Evolutionary conservation across 371 early-diverging fungal species (phyloP), one percentile per base, ranked within the genome.

Genomic region (Apophysomyces sp.): DNA sequence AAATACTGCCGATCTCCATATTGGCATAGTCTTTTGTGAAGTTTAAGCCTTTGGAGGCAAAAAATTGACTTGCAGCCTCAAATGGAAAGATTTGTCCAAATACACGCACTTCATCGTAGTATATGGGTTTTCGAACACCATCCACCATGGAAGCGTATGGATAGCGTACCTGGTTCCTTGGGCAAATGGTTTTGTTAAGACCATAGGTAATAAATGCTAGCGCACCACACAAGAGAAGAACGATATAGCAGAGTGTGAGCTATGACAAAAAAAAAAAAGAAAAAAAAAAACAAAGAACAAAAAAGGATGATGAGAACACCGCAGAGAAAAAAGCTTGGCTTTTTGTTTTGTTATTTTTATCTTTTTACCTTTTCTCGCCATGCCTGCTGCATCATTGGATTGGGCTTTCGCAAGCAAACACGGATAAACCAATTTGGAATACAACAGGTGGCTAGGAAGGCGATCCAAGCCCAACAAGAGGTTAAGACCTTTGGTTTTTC

Each of bases 201-300:
- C 86, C 89, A 66, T 88, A 90, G 34, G 90, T 92, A 52, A 93
- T 67, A 65, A 87, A 92, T 29, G 86, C 89, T 15, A 93, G 77
- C 0, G 77, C 57, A 16, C 77, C 82, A 65, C 91, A 91, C n/a
- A 91, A 67, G 26, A 80, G 28, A 8, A 86, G 62, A 40, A 93
- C 89, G 60, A 94, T 85, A 66, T 78, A 84, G 63, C 81, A 80
- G 29, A 90, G 73, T 0, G 87, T 81, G 37, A 89, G 74, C 81
- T 89, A 36, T 53, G 34, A 34, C 44, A 12, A 55, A 63, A 51
- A 29, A 15, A 61, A 49, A 32, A 60, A 34, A 26, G 2, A 40
- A 6, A 52, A 41, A 16, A 36, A 26, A 55, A 21, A 18, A 52
- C 16, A 57, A 24, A 30, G 29, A 57, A 44, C 6, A 12, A 54